phyloP scores from a whole-genome alignment of 495 filamentous ascomycete species.

The Astrothelium subdiscretum region DNA sequence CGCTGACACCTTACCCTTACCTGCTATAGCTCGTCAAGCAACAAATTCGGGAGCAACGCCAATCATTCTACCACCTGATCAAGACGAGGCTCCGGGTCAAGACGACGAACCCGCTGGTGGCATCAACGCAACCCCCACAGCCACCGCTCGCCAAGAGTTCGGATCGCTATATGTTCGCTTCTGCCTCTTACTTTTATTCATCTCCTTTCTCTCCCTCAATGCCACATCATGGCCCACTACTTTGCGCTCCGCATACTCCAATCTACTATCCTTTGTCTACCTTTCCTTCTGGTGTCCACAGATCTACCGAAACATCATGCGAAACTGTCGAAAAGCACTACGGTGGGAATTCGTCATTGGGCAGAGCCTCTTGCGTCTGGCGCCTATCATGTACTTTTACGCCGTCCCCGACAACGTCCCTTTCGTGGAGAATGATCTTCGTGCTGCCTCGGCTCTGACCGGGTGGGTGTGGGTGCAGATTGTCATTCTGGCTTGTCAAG shows the following conservation, averaged over 20 bases:
- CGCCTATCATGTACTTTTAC: conserved; percentile 76
- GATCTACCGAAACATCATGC: conserved; percentile 77
- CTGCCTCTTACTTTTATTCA: conserved; percentile 54
- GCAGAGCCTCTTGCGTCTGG: conserved; percentile 61
- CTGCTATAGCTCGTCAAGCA: conserved; percentile 44
- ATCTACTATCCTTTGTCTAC: conserved; percentile 55
- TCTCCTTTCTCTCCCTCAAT: conserved; percentile 65
- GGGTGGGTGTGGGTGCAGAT: conserved; percentile 94
- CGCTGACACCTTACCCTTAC: conserved; percentile 46
- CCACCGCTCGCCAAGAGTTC: conserved; percentile 41
- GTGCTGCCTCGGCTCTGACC: conserved; percentile 47
- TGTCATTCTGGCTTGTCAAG: conserved; percentile 63
- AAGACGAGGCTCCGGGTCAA: conserved; percentile 54
- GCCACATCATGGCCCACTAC: conserved; percentile 61
- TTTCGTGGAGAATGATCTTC: conserved; percentile 59
- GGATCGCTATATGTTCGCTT: conserved; percentile 71
- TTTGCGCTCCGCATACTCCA: conserved; percentile 59
- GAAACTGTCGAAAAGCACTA: conserved; percentile 81
- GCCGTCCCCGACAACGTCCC: conserved; percentile 62
- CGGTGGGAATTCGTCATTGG: conserved; percentile 81
- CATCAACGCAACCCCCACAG: conserved; percentile 16
- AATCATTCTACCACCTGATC: conserved; percentile 74
- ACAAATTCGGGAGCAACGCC: conserved; percentile 43
- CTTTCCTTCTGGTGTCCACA: conserved; percentile 89
- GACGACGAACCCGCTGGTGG: conserved; percentile 11